Base-by-base conservation (phyloP, 805 yeast genomes). In the Metschnikowia kunwiensis region DNA sequence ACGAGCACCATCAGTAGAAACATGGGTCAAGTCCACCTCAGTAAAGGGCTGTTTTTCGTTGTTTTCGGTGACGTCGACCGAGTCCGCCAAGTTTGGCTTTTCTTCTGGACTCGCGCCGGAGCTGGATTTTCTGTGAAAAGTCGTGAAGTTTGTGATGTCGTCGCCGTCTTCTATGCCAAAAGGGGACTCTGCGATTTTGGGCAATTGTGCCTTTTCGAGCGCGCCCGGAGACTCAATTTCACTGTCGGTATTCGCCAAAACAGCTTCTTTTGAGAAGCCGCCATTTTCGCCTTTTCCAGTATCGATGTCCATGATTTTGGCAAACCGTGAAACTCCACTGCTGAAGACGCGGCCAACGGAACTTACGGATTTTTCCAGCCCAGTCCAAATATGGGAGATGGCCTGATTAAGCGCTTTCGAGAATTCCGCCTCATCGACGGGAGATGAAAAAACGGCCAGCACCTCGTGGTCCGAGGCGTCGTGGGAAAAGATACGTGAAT, bases 81-180 rank as follows among this genome's bases (percentile, higher is more conserved):
- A n/a, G n/a, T n/a, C n/a, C n/a, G n/a, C n/a, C n/a, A n/a, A n/a
- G n/a, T n/a, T n/a, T n/a, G n/a, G n/a, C n/a, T n/a, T n/a, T n/a
- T n/a, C n/a, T n/a, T n/a, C n/a, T n/a, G n/a, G n/a, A n/a, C n/a
- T n/a, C 3, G 35, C 17, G 10, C 9, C 20, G 2, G 33, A 15
- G 23, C 19, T 17, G 13, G 30, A 8, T 13, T 18, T 19, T 14
- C 24, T 22, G 7, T 36, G 35, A 8, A 31, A 31, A 14, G 17
- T 36, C 20, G 24, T 6, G 5, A 36, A 27, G 17, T 31, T 26
- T 5, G 36, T 37, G 18, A 46, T 43, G 23, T 46, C 50, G 18
- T 56, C 57, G 27, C 41, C 41, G 22, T 27, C 35, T 5, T 26
- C 40, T 17, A 10, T 20, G 8, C 17, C 34, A 11, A 26, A 19